A percentile compares a stretch with the other conserved stretches of the same genome.
phyloP scores from a whole-genome alignment of 345 rosid genomes.

The Stellera chamaejasme region DNA sequence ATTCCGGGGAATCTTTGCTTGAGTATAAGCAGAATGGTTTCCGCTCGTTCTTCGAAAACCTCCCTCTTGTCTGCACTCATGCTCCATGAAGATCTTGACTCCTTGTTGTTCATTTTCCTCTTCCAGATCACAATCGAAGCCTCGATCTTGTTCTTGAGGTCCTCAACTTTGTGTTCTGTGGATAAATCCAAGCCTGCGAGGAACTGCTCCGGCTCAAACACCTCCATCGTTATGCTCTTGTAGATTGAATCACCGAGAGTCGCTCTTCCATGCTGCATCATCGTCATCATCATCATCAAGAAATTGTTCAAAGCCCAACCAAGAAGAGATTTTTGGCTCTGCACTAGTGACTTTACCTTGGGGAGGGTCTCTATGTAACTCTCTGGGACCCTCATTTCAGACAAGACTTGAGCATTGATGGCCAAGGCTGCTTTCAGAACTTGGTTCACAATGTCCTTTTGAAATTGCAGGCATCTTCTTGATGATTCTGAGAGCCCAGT shows the following conservation, averaged over 20 bases:
- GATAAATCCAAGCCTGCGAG: constrained; percentile 67
- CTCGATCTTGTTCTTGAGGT: constrained; percentile 82
- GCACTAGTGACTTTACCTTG: constrained; percentile 33
- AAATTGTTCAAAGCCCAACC: not conserved
- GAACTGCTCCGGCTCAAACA: constrained; percentile 77
- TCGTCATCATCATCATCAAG: not conserved
- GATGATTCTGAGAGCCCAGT: constrained; percentile 59
- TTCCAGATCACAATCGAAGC: constrained; percentile 93
- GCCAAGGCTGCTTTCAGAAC: constrained; percentile 97
- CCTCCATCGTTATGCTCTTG: constrained; percentile 77
- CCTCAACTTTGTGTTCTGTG: constrained; percentile 77
- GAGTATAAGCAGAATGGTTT: constrained; percentile 62
- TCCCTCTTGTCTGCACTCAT: constrained; percentile 93
- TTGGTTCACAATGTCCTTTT: constrained; percentile 89
- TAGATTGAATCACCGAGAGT: constrained; percentile 88
- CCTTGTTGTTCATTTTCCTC: constrained; percentile 75
- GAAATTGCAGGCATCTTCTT: constrained; percentile 57
- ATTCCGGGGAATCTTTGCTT: constrained; percentile 84
- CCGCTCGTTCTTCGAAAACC: constrained; percentile 88
- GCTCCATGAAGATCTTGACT: constrained; percentile 85
- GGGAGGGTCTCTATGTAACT: constrained; percentile 92
- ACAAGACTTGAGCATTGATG: constrained; percentile 84
- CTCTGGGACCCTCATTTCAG: constrained; percentile 86
- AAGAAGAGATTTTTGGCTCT: not conserved
- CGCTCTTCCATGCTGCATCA: constrained; percentile 65